phyloP scores from a whole-genome alignment of 1,284 basidiomycete species.

The Ceratobasidium sp. region DNA sequence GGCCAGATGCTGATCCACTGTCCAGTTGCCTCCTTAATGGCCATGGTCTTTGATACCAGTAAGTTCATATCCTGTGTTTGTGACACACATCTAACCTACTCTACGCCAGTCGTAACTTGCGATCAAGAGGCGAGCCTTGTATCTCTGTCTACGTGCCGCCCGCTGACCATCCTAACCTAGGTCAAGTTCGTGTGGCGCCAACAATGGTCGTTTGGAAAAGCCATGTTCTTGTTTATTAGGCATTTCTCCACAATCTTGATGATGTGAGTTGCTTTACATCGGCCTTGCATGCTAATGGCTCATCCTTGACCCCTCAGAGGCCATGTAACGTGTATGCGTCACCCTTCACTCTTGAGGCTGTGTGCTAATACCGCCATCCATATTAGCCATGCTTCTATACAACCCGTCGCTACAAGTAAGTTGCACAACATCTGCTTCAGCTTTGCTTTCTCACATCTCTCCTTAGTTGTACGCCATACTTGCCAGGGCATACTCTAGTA shows the following conservation, averaged over 20 bases:
- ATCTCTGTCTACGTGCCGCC: neutral
- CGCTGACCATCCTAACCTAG: neutral
- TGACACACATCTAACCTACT: neutral
- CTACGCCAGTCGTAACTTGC: conserved; percentile 10
- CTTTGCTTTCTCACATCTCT: neutral
- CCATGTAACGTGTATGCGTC: conserved; percentile 29
- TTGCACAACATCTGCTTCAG: neutral
- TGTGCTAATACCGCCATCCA: neutral
- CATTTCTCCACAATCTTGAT: conserved; percentile 22
- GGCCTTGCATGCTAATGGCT: neutral
- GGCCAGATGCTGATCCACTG: neutral
- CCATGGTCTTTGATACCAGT: conserved; percentile 22
- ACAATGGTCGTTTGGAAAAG: conserved; percentile 38
- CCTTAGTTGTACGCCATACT: conserved; percentile 11
- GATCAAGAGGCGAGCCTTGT: conserved; percentile 19
- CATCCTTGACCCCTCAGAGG: neutral
- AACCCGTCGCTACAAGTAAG: conserved; percentile 16
- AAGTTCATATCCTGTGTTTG: neutral
- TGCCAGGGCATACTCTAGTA: neutral
- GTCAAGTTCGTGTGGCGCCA: conserved; percentile 32
- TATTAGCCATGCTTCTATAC: conserved; percentile 20
- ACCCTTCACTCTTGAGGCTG: too few species aligned
- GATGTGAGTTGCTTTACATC: conserved; percentile 10
- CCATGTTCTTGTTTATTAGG: conserved; percentile 19
- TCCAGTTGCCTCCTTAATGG: conserved; percentile 6